A percentile compares a stretch with the other conserved stretches of the same genome.
These are phyloP conservation scores for Cornus suecica DNA, from an alignment of 148 eudicot species.

Conservation along the genomic window DNA sequence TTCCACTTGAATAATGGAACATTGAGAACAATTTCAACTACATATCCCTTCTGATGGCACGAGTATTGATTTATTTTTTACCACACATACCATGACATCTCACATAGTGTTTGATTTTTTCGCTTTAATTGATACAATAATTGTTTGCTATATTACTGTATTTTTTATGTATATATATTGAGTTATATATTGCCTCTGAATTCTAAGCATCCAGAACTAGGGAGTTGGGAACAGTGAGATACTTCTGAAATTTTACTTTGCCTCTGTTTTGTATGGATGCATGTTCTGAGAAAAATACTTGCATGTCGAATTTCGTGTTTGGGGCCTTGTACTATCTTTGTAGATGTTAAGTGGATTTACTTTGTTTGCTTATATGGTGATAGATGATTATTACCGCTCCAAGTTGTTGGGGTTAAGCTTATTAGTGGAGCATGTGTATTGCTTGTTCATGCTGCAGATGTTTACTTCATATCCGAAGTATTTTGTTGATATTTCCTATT, in stretches of 20 bases:
- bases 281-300: neutral
- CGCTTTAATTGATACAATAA: neutral
- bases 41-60: slow-evolving; percentile 15
- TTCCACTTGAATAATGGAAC: slow-evolving; percentile 17
- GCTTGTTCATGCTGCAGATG: too few species aligned
- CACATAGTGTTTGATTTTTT: neutral
- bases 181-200: neutral
- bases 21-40: neutral
- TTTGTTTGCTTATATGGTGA: neutral
- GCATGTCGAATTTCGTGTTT: neutral
- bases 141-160: too few species aligned
- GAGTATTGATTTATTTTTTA: too few species aligned
- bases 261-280: neutral
- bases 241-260: too few species aligned
- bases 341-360: neutral
- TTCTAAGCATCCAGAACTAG: neutral
- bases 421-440: neutral
- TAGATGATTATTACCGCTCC: neutral
- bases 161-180: too few species aligned
- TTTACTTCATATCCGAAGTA: too few species aligned
- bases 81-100: too few species aligned
- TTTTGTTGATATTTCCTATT: too few species aligned
- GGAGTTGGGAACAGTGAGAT: neutral
- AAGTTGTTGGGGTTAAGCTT: neutral
- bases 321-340: neutral